Evolutionary conservation across 1,139 yeast species (phyloP).

Genomic region (Pneumocystis canis): DNA sequence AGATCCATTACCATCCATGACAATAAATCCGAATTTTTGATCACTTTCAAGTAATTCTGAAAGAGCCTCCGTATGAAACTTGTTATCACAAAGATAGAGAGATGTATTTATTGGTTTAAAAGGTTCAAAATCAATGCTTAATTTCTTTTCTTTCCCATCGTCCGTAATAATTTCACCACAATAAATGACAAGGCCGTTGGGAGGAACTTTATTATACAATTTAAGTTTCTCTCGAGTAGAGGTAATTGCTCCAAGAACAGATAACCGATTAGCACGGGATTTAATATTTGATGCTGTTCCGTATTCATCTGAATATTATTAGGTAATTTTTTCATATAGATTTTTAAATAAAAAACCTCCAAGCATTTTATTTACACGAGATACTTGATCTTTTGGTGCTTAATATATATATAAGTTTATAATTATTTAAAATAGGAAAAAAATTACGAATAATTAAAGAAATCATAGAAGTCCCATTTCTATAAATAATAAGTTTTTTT

Average conservation of each 20-base stretch:
- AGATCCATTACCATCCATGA: constrained; percentile 99
- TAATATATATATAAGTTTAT: not conserved
- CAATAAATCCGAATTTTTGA: constrained; percentile 89
- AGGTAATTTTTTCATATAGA: not conserved
- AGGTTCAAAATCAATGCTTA: constrained; percentile 90
- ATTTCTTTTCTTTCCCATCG: constrained; percentile 92
- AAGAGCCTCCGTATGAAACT: constrained; percentile 93
- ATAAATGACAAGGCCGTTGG: constrained; percentile 84
- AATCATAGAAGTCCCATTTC: constrained; percentile 98
- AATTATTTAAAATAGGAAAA: not conserved
- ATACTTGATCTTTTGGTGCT: constrained; percentile 82
- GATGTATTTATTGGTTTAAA: constrained; percentile 97
- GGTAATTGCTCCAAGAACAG: constrained; percentile 90
- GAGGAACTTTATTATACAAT: constrained; percentile 76
- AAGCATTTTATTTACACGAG: constrained; percentile 76
- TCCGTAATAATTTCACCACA: constrained; percentile 97
- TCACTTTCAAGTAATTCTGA: constrained; percentile 88
- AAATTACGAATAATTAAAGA: constrained; percentile 52
- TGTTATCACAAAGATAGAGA: constrained; percentile 87
- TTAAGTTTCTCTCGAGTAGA: constrained; percentile 94
- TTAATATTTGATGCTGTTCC: constrained; percentile 97
- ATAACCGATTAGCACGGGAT: constrained; percentile 88
- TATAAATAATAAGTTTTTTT: constrained; percentile 39
- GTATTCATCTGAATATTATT: constrained; percentile 57
- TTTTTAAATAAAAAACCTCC: constrained; percentile 19